Evolutionary conservation across 2,329 filamentous ascomycete genomes (phyloP).

Genomic region (Penicillium sp.): DNA sequence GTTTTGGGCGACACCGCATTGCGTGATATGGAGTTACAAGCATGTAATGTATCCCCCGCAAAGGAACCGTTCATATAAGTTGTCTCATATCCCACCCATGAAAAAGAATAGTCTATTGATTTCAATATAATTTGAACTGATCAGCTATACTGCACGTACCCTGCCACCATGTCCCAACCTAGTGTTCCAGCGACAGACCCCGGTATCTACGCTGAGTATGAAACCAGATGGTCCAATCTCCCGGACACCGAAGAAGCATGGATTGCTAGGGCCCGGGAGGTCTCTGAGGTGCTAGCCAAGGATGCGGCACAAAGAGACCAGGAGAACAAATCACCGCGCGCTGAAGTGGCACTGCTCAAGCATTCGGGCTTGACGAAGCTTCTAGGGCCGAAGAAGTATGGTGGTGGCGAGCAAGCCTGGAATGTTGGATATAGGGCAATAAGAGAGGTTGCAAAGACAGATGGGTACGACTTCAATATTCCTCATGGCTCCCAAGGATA

Average conservation of each 20-base stretch:
- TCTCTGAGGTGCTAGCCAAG: constrained; percentile 43
- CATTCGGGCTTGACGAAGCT: constrained; percentile 44
- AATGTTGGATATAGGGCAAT: constrained; percentile 51
- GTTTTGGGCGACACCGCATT: constrained; percentile 1
- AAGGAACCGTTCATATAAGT: neutral
- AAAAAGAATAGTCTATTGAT: neutral
- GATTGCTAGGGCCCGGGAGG: constrained; percentile 43
- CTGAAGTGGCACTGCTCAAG: constrained; percentile 47
- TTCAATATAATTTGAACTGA: neutral
- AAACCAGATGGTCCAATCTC: constrained; percentile 29
- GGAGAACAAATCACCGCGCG: constrained; percentile 46
- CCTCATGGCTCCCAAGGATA: neutral
- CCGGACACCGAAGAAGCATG: constrained; percentile 39
- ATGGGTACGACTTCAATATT: constrained; percentile 43
- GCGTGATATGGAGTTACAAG: constrained; percentile 11
- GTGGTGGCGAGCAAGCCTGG: constrained; percentile 48
- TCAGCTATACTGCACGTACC: neutral
- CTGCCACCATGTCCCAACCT: constrained; percentile 11
- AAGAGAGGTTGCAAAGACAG: constrained; percentile 54
- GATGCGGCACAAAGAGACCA: constrained; percentile 44
- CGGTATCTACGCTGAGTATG: constrained; percentile 34
- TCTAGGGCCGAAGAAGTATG: constrained; percentile 44
- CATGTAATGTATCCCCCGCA: constrained; percentile 7
- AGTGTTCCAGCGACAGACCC: constrained; percentile 31
- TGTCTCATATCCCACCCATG: neutral